Evolutionary conservation across 345 rosid species (phyloP).

Genomic region (Hibiscus syriacus): DNA sequence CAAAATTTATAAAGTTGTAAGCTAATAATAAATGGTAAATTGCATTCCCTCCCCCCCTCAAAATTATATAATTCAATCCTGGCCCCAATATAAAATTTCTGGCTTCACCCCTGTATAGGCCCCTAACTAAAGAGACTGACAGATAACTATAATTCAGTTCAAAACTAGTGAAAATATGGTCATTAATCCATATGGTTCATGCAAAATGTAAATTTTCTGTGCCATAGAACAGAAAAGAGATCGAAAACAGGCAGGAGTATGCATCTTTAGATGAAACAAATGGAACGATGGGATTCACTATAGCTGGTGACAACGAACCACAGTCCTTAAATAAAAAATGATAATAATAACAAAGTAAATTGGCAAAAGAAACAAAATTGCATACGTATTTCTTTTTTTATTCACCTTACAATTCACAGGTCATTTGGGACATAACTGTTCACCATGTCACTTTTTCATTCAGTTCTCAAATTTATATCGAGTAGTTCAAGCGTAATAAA

Average conservation of each 20-base stretch:
- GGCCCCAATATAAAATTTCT: no score
- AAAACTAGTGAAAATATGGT: not conserved
- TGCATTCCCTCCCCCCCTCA: no score
- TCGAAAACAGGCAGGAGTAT: not conserved
- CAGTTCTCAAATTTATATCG: not conserved
- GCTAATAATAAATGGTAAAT: no score
- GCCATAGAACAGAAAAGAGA: not conserved
- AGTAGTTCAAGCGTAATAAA: not conserved
- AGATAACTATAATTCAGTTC: not conserved
- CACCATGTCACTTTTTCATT: not conserved
- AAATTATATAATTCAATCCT: no score
- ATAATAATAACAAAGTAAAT: not conserved
- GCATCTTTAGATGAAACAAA: not conserved
- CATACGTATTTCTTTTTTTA: not conserved
- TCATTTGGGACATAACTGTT: not conserved
- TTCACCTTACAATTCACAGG: not conserved
- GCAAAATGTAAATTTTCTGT: not conserved
- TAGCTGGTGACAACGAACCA: not conserved
- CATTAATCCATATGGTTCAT: not conserved
- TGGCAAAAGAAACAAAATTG: no score
- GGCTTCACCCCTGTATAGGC: no score
- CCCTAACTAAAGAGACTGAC: not conserved
- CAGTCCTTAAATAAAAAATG: not conserved
- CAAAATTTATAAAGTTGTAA: no score
- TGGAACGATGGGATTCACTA: not conserved